phyloP scores from a whole-genome alignment of 1,284 basidiomycete genomes.

The Ceratorhiza oryzae-sativae region DNA sequence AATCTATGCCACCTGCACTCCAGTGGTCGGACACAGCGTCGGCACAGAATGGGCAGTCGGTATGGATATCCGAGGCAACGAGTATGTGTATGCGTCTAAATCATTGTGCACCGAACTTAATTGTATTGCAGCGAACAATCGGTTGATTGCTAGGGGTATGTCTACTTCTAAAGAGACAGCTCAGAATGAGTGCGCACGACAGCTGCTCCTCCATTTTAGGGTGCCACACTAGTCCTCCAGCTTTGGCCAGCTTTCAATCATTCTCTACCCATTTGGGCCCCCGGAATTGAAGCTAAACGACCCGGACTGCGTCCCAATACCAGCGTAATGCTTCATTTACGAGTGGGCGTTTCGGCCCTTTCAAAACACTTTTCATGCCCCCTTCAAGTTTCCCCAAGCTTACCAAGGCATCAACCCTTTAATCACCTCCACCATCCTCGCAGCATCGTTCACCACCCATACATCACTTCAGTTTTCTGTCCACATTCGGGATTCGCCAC shows the following conservation, averaged over 20 bases:
- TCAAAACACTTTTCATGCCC: background rate
- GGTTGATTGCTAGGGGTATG: constrained; percentile 7
- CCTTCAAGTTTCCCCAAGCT: background rate
- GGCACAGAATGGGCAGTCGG: constrained; percentile 7
- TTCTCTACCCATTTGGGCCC: background rate
- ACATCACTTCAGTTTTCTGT: too few relatives aligned
- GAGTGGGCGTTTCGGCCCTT: background rate
- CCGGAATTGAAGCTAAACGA: background rate
- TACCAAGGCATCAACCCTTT: background rate
- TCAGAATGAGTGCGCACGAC: constrained; percentile 34
- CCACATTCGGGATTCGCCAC: too few relatives aligned
- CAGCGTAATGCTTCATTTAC: background rate
- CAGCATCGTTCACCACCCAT: background rate
- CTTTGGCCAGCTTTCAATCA: background rate
- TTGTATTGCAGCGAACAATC: constrained; percentile 8
- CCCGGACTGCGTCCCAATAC: background rate
- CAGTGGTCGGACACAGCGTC: constrained; percentile 16
- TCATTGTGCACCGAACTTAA: background rate
- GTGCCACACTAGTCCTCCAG: constrained; percentile 5
- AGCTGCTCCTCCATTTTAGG: constrained; percentile 25
- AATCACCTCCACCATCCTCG: background rate
- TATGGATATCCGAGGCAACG: constrained; percentile 20
- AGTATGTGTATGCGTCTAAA: background rate
- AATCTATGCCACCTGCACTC: constrained; percentile 12
- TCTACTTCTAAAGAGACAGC: constrained; percentile 14